Evolutionary conservation across 2,329 filamentous ascomycete genomes (phyloP), one percentile per base, ranked within the genome.

Genomic region (Sphaerulina vaccinii): DNA sequence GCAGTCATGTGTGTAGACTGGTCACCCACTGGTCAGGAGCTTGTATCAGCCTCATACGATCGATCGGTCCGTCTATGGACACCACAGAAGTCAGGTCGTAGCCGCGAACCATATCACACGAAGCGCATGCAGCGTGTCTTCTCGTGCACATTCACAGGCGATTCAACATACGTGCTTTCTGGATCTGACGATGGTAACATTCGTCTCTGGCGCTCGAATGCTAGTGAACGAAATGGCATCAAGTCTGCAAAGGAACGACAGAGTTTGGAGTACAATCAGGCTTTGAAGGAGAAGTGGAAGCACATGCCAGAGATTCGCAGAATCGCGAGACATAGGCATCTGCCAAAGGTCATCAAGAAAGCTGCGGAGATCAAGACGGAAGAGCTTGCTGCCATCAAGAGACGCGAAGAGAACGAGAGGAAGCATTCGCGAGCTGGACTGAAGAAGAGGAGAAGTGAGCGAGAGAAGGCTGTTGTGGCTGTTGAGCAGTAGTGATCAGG

Each of bases 1-100:
- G 93, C 93, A 16, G 91, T 96, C 19, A 96, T 96, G 89, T 91
- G 95, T 69, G 86, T 99, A 35, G 90, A 96, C 66, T 99, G 92
- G 73, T 91, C 86, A 42, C 92, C 93, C 0, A 97, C 93, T 0
- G 93, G 93, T 54, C 87, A 96, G 69, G 91, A 96, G 69, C 81
- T 99, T 39, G 90, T 97, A 16, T 89, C 86, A 11, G 93, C 89
- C 4, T 90, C 87, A 0, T 95, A 93, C 73, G 89, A 95, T 67
- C 84, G 90, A 56, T 96, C 90, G 3, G 79, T 99, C 46, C 84
- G 93, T 44, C 75, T 97, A 43, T 97, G 90, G 88, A 83, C 51
- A 83, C 68, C 81, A 88, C 51, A 82, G 77, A 85, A 56, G 24
- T 58, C 54, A 21, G 92, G 92, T 19, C 89, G 93, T 71, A 91